Percentiles rank a stretch among this genome's conserved stretches.
Evolutionary conservation across 2,329 filamentous ascomycete genomes (phyloP).

Genomic region (Sporothrix variecibatus): DNA sequence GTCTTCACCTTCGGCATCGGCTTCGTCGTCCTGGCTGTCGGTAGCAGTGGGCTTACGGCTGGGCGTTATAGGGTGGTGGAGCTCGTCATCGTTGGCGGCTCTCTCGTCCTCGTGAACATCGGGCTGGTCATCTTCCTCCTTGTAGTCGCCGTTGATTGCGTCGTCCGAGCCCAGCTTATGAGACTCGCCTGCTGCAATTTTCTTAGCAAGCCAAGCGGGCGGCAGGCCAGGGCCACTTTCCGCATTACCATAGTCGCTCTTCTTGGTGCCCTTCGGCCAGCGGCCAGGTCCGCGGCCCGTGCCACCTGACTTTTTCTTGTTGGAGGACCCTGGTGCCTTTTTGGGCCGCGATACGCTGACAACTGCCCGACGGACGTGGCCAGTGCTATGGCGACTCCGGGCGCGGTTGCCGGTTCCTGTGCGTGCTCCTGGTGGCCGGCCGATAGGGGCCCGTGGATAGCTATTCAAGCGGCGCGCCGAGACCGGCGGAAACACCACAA

Average conservation of each 20-base stretch:
- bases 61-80: not conserved
- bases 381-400: conserved; percentile 42
- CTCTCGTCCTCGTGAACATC: not conserved
- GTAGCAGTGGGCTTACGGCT: not conserved
- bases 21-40: conserved; percentile 36
- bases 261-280: conserved; percentile 69
- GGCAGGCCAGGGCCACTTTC: conserved; percentile 65
- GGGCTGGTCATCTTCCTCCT: not conserved
- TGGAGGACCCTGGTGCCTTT: conserved; percentile 41
- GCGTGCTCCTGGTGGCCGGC: conserved; percentile 43
- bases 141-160: not conserved
- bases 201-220: conserved; percentile 53
- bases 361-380: conserved; percentile 38
- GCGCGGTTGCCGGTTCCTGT: conserved; percentile 43
- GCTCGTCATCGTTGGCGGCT: not conserved
- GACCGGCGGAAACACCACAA: conserved; percentile 75
- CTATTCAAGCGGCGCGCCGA: conserved; percentile 50
- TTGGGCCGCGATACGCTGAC: conserved; percentile 43
- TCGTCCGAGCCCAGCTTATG: not conserved
- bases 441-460: conserved; percentile 47
- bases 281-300: conserved; percentile 65
- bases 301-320: conserved; percentile 59
- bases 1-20: conserved; percentile 34
- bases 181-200: conserved; percentile 20
- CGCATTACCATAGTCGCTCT: conserved; percentile 67